Base-by-base conservation (phyloP, 345 rosid genomes). In the Eutrema heterophyllum region DNA sequence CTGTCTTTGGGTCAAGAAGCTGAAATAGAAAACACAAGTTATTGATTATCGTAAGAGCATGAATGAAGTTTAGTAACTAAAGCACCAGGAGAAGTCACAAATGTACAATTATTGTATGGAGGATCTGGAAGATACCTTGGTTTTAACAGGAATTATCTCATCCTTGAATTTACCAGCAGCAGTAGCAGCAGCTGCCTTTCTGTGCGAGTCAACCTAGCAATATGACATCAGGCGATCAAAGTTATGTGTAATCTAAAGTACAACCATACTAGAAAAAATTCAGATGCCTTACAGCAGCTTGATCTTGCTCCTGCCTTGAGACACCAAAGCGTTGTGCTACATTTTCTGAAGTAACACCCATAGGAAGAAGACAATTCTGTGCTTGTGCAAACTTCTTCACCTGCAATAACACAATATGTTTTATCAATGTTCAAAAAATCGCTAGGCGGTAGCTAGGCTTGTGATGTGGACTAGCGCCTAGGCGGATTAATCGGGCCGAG, bases 131-230 rank as follows among this genome's bases (percentile, higher is more conserved):
- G 26, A 68, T 87, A 92, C 97, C 99, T 92, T 94, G 71, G 99
- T 92, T 11, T 82, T 70, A 33, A 96, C 98, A 62, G 99, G 97
- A 67, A 96, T 83, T 8, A 96, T 92, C 81, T 96, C 99, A 79
- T 92, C 97, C 86, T 85, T 92, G 82, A 96, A 96, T 82, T 81
- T 92, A 59, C 98, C 99, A 76, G 95, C 38, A 74, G 87, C 87
- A 16, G 98, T 96, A 60, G 99, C 99, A 48, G 98, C 97, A 55
- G 99, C 99, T 43, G 99, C 99, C 87, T 96, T 96, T 76, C 92
- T 84, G 80, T 96, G 99, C 63, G 99, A 96, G 27, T 89, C 97
- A 62, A 92, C 97, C 98, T 96, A 71, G n/a, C 32, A 76, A 75
- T 29, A 77, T 45, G 68, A 68, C 35, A 35, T 26, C 26, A 0